A percentile compares a stretch with the other conserved stretches of the same genome.
Evolutionary conservation across 169 alveolate species (phyloP).

Genomic region (Plasmodium knowlesi): DNA sequence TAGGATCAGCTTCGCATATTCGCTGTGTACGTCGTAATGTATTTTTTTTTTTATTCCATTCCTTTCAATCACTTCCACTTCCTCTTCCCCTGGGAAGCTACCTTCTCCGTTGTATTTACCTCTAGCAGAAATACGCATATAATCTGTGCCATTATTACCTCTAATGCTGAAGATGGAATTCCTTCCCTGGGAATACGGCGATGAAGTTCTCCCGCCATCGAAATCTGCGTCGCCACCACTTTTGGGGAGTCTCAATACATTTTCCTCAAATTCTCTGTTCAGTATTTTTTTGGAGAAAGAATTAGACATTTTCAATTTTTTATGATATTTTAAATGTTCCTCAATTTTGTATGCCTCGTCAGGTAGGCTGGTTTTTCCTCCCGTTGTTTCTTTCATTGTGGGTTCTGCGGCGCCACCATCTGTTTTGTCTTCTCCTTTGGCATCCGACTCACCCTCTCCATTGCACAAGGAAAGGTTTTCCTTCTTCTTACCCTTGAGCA

Average conservation of each 20-base stretch:
- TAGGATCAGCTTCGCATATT: conserved; percentile 47
- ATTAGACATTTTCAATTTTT: conserved; percentile 38
- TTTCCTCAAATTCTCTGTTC: conserved; percentile 40
- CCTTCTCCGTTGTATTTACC: not conserved
- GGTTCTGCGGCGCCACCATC: not conserved
- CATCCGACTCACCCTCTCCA: not conserved
- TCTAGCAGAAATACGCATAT: not conserved
- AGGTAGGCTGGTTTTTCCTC: not conserved
- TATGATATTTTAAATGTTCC: conserved; percentile 26
- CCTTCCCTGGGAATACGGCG: not conserved
- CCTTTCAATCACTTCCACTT: not conserved
- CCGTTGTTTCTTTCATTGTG: not conserved
- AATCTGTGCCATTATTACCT: not conserved
- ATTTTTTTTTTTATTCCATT: not conserved
- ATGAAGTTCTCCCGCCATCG: not conserved
- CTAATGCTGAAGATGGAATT: not conserved
- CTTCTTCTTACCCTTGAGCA: conserved; percentile 2
- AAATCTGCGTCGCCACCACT: not conserved
- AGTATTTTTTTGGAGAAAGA: conserved; percentile 45
- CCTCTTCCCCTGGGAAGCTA: not conserved
- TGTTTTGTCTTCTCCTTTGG: not conserved
- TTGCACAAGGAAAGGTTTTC: not conserved
- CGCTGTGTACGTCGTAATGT: conserved; percentile 60
- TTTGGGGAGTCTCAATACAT: conserved; percentile 10
- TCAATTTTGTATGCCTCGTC: conserved; percentile 9